Evolutionary conservation across 106 monocot species (phyloP), one percentile per base, ranked within the genome.

Genomic region (Apostasia shenzhenica): DNA sequence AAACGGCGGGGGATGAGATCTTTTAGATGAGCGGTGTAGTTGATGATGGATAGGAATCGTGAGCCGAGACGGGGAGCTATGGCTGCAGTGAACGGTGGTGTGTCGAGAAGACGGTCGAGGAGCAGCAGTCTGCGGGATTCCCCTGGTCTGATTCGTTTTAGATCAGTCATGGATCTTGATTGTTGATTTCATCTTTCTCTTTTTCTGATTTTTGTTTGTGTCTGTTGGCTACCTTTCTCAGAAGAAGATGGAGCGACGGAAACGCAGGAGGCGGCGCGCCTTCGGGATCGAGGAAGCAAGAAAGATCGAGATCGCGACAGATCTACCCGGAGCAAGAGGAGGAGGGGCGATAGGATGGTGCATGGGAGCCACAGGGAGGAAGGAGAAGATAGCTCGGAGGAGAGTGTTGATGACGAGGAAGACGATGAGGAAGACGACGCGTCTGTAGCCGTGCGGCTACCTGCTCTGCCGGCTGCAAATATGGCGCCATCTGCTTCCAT

Each of bases 281-380:
- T 85, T 53, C 72, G 90, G 59, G 94, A 94, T 63, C 74, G 90
- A 3, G 76, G 49, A 53, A 52, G 71, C 53, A 94, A 88, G 82
- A 91, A 84, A 68, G 91, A 95, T 59, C 71, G 86, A 70, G 95
- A 95, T 75, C 86, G 84, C 55, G 95, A 92, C 40, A 86, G 95
- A 82, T 88, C 84, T 61, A 77, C 69, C 52, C 72, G 84, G 48
- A 82, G 74, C 57, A 87, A 90, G 85, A 69, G 90, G 74, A 81
- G 97, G 78, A 77, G 85, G 72, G 87, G 84, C 11, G 97, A 93
- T 50, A 80, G 80, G 78, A 45, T 81, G 75, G 62, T 88, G 65
- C 86, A 83, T 73, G 82, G 77, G 9, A 69, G 83, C 26, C 71
- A 72, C 26, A 54, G 80, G 43, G 86, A 81, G 7, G 89, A 86